phyloP scores from a whole-genome alignment of 2,329 filamentous ascomycete species.

The Fusarium acutatum region DNA sequence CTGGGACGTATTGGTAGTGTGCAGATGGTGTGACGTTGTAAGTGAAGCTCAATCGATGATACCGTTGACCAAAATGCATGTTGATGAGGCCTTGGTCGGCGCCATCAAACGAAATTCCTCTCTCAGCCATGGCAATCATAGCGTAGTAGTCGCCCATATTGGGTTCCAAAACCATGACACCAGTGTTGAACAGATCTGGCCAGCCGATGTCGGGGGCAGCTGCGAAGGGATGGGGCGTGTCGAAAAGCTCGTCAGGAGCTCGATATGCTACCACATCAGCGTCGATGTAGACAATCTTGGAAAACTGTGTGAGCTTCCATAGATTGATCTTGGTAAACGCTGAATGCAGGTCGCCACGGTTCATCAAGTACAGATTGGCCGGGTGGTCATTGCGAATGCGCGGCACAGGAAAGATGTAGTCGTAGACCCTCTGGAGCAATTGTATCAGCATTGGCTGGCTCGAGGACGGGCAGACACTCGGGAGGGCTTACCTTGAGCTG shows the following conservation, averaged over 20 bases:
- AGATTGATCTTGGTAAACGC: conserved; percentile 97
- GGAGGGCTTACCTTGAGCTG: conserved; percentile 75
- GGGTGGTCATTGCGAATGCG: conserved; percentile 80
- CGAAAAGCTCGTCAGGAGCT: conserved; percentile 92
- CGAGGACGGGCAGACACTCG: background rate
- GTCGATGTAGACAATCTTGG: conserved; percentile 93
- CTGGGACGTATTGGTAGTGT: conserved; percentile 96
- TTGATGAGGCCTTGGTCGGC: conserved; percentile 96
- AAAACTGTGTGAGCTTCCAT: conserved; percentile 90
- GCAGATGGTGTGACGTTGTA: conserved; percentile 98
- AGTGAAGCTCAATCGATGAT: conserved; percentile 88
- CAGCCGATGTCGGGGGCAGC: conserved; percentile 95
- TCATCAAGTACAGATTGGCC: conserved; percentile 90
- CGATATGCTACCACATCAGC: conserved; percentile 91
- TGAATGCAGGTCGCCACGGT: conserved; percentile 86
- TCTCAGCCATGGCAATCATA: conserved; percentile 81
- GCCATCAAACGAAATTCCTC: conserved; percentile 93
- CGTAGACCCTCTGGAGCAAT: conserved; percentile 74
- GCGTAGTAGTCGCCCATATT: conserved; percentile 89
- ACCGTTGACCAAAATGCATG: conserved; percentile 86
- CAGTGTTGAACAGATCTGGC: conserved; percentile 98
- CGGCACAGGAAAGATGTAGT: conserved; percentile 86
- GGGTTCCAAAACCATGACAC: conserved; percentile 90
- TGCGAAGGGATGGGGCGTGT: conserved; percentile 65
- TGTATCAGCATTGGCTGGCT: conserved; percentile 2